phyloP scores from a whole-genome alignment of 2,329 filamentous ascomycete genomes.

The Colletotrichum gloeosporioides region DNA sequence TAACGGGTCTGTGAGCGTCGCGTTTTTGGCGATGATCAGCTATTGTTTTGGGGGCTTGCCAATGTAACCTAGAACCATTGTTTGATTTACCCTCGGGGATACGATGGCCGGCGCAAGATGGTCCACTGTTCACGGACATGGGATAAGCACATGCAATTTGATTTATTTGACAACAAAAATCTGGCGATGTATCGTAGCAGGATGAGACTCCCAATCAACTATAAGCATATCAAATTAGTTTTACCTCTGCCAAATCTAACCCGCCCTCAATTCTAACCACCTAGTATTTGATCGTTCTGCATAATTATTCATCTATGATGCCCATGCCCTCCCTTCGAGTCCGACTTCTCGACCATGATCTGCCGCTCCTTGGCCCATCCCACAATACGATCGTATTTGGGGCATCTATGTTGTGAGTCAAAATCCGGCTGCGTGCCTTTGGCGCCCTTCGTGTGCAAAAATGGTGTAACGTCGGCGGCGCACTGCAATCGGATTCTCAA shows the following conservation, averaged over 20 bases:
- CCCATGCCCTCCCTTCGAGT: not conserved
- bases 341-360: not conserved
- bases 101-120: not conserved
- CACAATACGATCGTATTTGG: constrained; percentile 7
- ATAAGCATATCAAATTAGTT: not conserved
- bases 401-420: constrained; percentile 6
- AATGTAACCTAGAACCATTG: not conserved
- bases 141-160: not conserved
- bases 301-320: not conserved
- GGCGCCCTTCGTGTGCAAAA: not conserved
- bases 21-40: not conserved
- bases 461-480: not conserved
- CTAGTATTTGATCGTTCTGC: rapidly evolving
- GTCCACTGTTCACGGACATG: not conserved
- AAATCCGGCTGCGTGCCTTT: constrained; percentile 10
- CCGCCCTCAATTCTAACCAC: not conserved
- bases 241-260: not conserved
- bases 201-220: not conserved
- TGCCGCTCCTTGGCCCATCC: constrained; percentile 3
- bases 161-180: not conserved
- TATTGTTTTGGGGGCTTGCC: not conserved
- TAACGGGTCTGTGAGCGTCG: not conserved
- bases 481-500: not conserved
- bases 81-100: not conserved
- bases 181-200: not conserved